Base-by-base conservation (phyloP, 768 basidiomycete genomes). In the Kwoniella botswanensis region DNA sequence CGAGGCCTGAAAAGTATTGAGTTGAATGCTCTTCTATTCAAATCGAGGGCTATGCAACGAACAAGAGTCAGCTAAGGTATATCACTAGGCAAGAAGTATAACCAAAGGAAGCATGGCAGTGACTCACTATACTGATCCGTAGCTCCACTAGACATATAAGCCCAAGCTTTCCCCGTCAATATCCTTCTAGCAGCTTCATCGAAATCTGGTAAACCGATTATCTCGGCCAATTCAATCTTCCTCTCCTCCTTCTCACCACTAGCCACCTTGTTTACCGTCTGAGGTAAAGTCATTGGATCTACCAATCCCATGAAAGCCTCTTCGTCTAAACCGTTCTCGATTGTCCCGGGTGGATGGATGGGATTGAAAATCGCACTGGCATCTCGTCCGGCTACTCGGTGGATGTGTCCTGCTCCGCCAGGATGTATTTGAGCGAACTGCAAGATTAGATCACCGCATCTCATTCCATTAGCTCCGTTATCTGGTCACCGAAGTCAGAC, bases 1-100 rank as follows among this genome's bases (percentile, higher is more conserved):
- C 83, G 68, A 2, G 84, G 84, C 17, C 82, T 73, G 78, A 85
- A 84, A 59, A 84, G 75, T 65, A 84, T 76, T 35, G 76, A 70
- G 65, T 82, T 80, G 70, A 74, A 83, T 0, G 80, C 70, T 1
- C 71, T 67, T 24, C 79, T 70, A 65, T 77, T 80, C 15, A 80
- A 64, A 21, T 74, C 80, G 44, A 80, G 75, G 6, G 79, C 79
- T 78, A 50, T 1, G 24, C 11, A 5, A 56, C 61, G 35, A 68
- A 55, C 11, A 18, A 13, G 12, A 9, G 46, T 61, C 59, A 61
- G 59, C 59, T 42, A 17, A 42, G 41, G 9, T 21, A 26, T 26
- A 61, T 35, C 24, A 15, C 29, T 24, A 4, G 11, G 18, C 55
- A 54, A 24, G n/a, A n/a, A 56, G 59, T 22, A 52, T 22, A 29